Conservation (phyloP, 2,329 filamentous ascomycete species). For the Phialophora tarda region DNA sequence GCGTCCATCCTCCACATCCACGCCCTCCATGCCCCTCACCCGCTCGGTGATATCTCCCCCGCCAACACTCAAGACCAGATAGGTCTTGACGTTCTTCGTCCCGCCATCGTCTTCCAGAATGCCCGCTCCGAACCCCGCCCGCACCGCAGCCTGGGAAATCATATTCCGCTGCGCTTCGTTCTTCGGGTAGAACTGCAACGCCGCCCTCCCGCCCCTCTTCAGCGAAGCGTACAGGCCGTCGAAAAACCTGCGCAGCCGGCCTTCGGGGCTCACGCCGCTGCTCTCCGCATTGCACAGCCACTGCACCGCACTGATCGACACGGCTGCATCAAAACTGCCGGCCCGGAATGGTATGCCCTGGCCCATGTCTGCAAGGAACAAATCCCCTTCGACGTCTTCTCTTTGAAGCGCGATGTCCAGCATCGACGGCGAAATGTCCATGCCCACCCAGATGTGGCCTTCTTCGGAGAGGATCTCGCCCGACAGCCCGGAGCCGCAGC, state of each 20-base stretch:
- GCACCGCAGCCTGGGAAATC: slow-evolving; percentile 89
- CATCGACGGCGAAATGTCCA: slow-evolving; percentile 97
- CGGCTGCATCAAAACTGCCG: slow-evolving; percentile 90
- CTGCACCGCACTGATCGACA: slow-evolving; percentile 94
- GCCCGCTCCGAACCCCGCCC: slow-evolving; percentile 93
- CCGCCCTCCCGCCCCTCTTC: slow-evolving; percentile 81
- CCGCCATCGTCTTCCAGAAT: slow-evolving; percentile 93
- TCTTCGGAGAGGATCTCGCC: slow-evolving; percentile 89
- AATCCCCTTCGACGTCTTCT: slow-evolving; percentile 82
- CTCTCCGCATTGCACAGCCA: slow-evolving; percentile 95
- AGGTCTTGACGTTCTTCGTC: slow-evolving; percentile 96
- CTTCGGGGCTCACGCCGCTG: slow-evolving; percentile 70
- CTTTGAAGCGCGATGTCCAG: slow-evolving; percentile 90
- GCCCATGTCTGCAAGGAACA: slow-evolving; percentile 93
- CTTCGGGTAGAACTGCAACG: slow-evolving; percentile 98
- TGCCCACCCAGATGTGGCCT: slow-evolving; percentile 93
- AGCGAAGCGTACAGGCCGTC: slow-evolving; percentile 87
- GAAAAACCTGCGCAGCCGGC: slow-evolving; percentile 83
- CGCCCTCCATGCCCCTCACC: slow-evolving; percentile 84
- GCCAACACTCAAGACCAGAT: slow-evolving; percentile 90
- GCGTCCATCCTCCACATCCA: slow-evolving; percentile 77
- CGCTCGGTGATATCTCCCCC: slow-evolving; percentile 88
- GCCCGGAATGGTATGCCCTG: slow-evolving; percentile 94
- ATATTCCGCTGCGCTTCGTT: slow-evolving; percentile 89
- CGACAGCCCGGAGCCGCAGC: slow-evolving; percentile 91